These are phyloP conservation scores for Zopfia rhizophila DNA, from an alignment of 2,329 filamentous ascomycete species.

Conservation along the genomic window DNA sequence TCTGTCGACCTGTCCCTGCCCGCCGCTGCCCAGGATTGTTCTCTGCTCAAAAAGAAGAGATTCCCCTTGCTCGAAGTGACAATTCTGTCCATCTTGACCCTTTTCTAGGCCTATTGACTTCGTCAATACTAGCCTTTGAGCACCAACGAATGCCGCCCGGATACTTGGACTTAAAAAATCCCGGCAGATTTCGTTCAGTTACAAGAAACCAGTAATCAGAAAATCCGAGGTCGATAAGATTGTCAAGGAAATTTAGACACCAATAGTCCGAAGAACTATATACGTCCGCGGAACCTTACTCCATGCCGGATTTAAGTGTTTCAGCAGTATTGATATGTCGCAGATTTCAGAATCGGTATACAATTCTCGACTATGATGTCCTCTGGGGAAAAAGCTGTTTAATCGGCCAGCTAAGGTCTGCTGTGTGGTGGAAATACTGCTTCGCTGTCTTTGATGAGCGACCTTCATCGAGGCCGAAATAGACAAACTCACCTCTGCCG, in stretches of 20 bases:
- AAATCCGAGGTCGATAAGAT: conserved; percentile 1
- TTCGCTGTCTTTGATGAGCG: too few relatives aligned
- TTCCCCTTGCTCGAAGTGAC: conserved; percentile 32
- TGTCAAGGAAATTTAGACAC: background rate
- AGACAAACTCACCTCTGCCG: too few relatives aligned
- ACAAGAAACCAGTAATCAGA: conserved; percentile 1
- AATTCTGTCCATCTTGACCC: conserved; percentile 33
- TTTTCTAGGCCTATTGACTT: conserved; percentile 40
- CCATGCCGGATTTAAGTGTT: conserved; percentile 13
- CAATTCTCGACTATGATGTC: too few relatives aligned
- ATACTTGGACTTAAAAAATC: background rate
- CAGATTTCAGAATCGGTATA: conserved; percentile 17
- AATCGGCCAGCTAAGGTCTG: too few relatives aligned
- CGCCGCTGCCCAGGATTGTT: conserved; percentile 31
- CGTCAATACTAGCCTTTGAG: conserved; percentile 37
- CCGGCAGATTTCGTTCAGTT: background rate
- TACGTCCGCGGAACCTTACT: background rate
- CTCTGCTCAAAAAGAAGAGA: conserved; percentile 29
- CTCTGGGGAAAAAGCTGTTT: too few relatives aligned
- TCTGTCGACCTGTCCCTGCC: conserved; percentile 35
- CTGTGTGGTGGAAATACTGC: too few relatives aligned
- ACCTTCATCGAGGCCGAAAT: too few relatives aligned
- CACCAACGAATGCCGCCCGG: conserved; percentile 24
- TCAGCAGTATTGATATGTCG: conserved; percentile 22
- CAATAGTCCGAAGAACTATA: background rate